These are phyloP conservation scores for Oenanthe javanica DNA, from an alignment of 140 eudicot genomes.

Conservation along the genomic window DNA sequence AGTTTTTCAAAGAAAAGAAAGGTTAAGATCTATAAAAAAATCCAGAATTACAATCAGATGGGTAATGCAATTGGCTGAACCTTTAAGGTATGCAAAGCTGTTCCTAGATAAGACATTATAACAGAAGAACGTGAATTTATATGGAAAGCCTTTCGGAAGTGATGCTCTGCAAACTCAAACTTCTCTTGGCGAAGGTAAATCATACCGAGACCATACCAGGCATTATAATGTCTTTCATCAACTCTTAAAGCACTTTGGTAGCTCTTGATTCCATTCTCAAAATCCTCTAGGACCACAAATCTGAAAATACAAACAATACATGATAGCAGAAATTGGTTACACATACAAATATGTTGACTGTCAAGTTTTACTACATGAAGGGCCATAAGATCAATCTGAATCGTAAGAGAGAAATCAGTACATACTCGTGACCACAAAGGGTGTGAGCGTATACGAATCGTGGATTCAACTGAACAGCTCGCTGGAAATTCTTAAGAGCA, in stretches of 20 bases:
- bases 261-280: slow-evolving; percentile 77
- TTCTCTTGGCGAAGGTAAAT: slow-evolving; percentile 91
- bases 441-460: slow-evolving; percentile 96
- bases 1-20: neutral
- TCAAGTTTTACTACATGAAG: neutral
- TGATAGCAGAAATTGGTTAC: neutral
- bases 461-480: slow-evolving; percentile 81
- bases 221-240: slow-evolving; percentile 81
- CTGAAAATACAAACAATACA: slow-evolving; percentile 22
- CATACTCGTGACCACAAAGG: slow-evolving; percentile 99
- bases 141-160: slow-evolving; percentile 71
- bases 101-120: slow-evolving; percentile 87
- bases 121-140: slow-evolving; percentile 89
- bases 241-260: slow-evolving; percentile 77
- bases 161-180: slow-evolving; percentile 92
- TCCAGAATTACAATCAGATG: neutral
- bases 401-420: neutral
- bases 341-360: neutral
- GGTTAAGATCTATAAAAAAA: neutral
- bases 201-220: slow-evolving; percentile 99
- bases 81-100: slow-evolving; percentile 84
- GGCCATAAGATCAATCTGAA: neutral
- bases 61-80: slow-evolving; percentile 23
- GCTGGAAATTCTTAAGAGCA: slow-evolving; percentile 89
- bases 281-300: slow-evolving; percentile 87